phyloP scores from a whole-genome alignment of 1,284 basidiomycete species.

The Austroboletus novae-zelandiae region DNA sequence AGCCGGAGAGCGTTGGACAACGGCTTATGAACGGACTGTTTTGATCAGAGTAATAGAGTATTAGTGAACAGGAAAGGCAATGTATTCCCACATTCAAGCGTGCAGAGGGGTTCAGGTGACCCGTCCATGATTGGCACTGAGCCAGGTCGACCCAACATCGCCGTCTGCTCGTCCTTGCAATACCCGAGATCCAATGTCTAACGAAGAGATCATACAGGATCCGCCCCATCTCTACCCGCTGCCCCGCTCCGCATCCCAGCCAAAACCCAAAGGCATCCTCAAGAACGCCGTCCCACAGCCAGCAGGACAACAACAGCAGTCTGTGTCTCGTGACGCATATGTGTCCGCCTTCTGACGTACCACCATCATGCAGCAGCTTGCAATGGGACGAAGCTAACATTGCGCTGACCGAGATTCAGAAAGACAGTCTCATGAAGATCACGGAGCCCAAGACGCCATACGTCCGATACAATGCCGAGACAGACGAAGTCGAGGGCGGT shows the following conservation, averaged over 20 bases:
- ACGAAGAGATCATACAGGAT: conserved; percentile 38
- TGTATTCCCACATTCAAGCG: conserved; percentile 19
- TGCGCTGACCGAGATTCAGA: conserved; percentile 85
- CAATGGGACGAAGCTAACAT: conserved; percentile 94
- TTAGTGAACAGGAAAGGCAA: conserved; percentile 22
- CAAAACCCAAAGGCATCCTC: conserved; percentile 78
- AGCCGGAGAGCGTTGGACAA: conserved; percentile 77
- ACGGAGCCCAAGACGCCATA: conserved; percentile 96
- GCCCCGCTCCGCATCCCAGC: conserved; percentile 56
- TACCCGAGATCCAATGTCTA: conserved; percentile 32
- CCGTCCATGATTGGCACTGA: conserved; percentile 1
- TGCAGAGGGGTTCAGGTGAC: conserved; percentile 4
- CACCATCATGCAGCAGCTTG: conserved; percentile 43
- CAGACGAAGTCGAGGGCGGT: conserved; percentile 80
- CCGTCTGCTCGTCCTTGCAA: neutral
- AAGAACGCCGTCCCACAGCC: conserved; percentile 65
- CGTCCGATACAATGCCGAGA: conserved; percentile 85
- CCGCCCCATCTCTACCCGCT: conserved; percentile 40
- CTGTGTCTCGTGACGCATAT: conserved; percentile 8
- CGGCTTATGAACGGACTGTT: conserved; percentile 72
- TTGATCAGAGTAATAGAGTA: conserved; percentile 9
- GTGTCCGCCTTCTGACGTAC: neutral
- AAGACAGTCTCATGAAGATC: conserved; percentile 95
- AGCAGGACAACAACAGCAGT: conserved; percentile 47
- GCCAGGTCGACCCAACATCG: neutral